These are phyloP conservation scores for Saturnispora kantuleensis DNA, from an alignment of 805 yeast genomes.

Conservation along the genomic window DNA sequence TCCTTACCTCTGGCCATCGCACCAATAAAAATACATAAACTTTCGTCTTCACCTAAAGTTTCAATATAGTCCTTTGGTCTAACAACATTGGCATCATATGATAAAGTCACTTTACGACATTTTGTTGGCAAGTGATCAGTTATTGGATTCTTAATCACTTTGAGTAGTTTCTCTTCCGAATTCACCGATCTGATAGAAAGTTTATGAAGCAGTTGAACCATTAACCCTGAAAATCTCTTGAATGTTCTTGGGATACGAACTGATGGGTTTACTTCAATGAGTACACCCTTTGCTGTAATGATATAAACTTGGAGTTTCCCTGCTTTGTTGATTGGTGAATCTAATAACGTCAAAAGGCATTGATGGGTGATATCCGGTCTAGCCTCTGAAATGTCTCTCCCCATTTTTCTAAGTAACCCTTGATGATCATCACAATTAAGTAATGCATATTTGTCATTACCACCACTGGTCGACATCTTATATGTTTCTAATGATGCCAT, in stretches of 20 bases:
- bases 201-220: constrained; percentile 93
- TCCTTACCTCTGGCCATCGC: constrained; percentile 99
- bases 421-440: constrained; percentile 98
- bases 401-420: constrained; percentile 89
- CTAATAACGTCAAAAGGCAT: constrained; percentile 85
- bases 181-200: constrained; percentile 89
- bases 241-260: constrained; percentile 98
- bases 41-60: constrained; percentile 76
- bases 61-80: constrained; percentile 82
- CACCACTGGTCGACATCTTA: constrained; percentile 64
- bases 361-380: constrained; percentile 99
- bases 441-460: constrained; percentile 87
- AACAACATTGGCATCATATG: constrained; percentile 82
- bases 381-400: constrained; percentile 94
- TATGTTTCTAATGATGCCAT: constrained; percentile 96
- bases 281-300: constrained; percentile 89
- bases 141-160: constrained; percentile 93
- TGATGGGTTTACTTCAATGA: constrained; percentile 90
- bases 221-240: constrained; percentile 92
- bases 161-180: constrained; percentile 87
- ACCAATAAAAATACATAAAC: constrained; percentile 96
- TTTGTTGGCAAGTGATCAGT: constrained; percentile 95
- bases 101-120: constrained; percentile 86
- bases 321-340: constrained; percentile 97
- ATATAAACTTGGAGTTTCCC: constrained; percentile 95